phyloP scores from a whole-genome alignment of 192 early-diverging fungal genomes.

The Backusella westeae region DNA sequence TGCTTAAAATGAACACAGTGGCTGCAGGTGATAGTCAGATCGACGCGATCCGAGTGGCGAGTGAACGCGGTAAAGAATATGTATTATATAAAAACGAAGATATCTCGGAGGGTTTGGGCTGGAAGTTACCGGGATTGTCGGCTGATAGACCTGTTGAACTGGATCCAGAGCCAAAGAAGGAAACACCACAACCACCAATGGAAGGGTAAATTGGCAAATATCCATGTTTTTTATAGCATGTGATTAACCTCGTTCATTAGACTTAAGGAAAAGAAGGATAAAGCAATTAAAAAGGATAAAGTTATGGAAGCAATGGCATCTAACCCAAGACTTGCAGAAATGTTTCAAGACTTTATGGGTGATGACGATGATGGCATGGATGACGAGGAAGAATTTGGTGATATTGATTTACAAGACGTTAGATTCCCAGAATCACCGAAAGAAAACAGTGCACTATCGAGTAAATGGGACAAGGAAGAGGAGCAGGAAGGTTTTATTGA shows the following conservation, averaged over 20 bases:
- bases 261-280: slow-evolving; percentile 17
- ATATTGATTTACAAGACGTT: neutral
- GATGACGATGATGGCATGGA: neutral
- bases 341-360: neutral
- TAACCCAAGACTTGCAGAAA: neutral
- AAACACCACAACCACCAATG: slow-evolving; percentile 13
- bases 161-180: slow-evolving; percentile 16
- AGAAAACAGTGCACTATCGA: neutral
- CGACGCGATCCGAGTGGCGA: slow-evolving; percentile 67
- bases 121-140: slow-evolving; percentile 51
- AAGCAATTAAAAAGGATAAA: slow-evolving; percentile 15
- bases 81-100: slow-evolving; percentile 85
- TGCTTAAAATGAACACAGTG: slow-evolving; percentile 45
- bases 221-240: neutral
- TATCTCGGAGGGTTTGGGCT: slow-evolving; percentile 54
- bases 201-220: neutral
- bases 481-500: slow-evolving; percentile 29
- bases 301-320: neutral
- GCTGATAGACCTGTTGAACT: slow-evolving; percentile 10
- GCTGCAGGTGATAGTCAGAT: slow-evolving; percentile 24
- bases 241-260: neutral
- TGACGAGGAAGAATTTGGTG: neutral
- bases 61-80: slow-evolving; percentile 80
- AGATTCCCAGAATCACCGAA: neutral
- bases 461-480: neutral